phyloP scores from a whole-genome alignment of 371 early-diverging fungal species.

The Apophysomyces elegans region DNA sequence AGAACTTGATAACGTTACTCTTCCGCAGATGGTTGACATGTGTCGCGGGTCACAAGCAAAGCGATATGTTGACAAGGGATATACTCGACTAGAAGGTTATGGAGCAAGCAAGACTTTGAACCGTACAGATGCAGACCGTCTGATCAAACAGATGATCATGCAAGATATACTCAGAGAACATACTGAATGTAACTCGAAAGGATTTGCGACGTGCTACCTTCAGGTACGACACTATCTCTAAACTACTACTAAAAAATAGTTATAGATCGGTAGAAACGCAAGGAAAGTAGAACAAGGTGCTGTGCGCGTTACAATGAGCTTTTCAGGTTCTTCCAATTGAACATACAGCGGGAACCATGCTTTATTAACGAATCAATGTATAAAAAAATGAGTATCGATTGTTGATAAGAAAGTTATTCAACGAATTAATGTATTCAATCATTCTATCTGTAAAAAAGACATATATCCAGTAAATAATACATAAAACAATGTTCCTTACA shows the following conservation, averaged over 20 bases:
- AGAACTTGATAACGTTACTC: slow-evolving; percentile 64
- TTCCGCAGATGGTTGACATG: slow-evolving; percentile 78
- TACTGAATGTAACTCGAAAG: slow-evolving; percentile 36
- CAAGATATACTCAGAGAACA: slow-evolving; percentile 66
- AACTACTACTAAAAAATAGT: background rate
- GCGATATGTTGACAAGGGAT: slow-evolving; percentile 54
- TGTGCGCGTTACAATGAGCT: background rate
- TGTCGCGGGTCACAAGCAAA: slow-evolving; percentile 76
- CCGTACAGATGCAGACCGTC: slow-evolving; percentile 68
- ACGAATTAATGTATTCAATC: too few relatives aligned
- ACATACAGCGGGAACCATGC: too few relatives aligned
- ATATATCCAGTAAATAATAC: too few relatives aligned
- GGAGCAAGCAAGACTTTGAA: slow-evolving; percentile 65
- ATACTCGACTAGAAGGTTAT: slow-evolving; percentile 56
- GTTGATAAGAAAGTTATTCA: too few relatives aligned
- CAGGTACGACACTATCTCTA: slow-evolving; percentile 7
- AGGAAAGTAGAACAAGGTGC: background rate
- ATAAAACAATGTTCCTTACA: too few relatives aligned
- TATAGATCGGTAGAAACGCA: background rate
- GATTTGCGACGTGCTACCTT: slow-evolving; percentile 28
- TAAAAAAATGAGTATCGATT: too few relatives aligned
- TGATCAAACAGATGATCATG: slow-evolving; percentile 66
- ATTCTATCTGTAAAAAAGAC: too few relatives aligned
- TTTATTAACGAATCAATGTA: too few relatives aligned
- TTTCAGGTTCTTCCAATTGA: background rate